These are phyloP conservation scores for Colletotrichum sp. DNA, from an alignment of 2,329 filamentous ascomycete species.

Conservation along the genomic window DNA sequence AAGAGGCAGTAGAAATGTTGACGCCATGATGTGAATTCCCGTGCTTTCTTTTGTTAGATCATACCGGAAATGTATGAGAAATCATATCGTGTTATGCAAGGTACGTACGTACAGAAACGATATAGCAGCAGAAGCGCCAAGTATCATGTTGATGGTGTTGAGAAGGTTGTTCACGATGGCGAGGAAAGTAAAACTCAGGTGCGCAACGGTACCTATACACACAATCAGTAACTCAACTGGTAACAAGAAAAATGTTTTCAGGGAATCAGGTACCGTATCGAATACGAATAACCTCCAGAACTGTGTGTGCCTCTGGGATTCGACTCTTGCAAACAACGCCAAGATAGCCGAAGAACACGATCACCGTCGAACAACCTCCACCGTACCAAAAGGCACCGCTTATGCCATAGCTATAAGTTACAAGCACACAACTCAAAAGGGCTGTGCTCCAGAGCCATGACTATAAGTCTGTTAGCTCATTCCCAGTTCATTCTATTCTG, in stretches of 20 bases:
- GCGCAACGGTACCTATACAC: conserved; percentile 34
- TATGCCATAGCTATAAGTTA: conserved; percentile 60
- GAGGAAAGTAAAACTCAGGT: conserved; percentile 56
- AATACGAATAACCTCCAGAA: conserved; percentile 58
- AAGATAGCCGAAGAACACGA: conserved; percentile 56
- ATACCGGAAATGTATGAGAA: neutral
- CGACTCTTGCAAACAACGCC: conserved; percentile 57
- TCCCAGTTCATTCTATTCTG: neutral
- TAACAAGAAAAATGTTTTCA: conserved; percentile 11
- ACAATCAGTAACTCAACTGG: neutral
- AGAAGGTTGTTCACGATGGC: conserved; percentile 61
- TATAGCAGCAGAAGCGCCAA: conserved; percentile 45
- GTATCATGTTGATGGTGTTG: conserved; percentile 57
- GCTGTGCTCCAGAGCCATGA: conserved; percentile 62
- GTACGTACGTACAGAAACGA: conserved; percentile 32
- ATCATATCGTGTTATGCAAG: neutral
- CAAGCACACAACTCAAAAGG: conserved; percentile 52
- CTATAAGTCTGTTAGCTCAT: neutral
- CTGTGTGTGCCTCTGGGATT: conserved; percentile 58
- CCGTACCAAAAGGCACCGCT: conserved; percentile 64
- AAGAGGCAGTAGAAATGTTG: conserved; percentile 48
- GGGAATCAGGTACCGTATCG: conserved; percentile 42
- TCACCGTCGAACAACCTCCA: conserved; percentile 60
- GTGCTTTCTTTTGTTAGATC: neutral
- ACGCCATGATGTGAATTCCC: conserved; percentile 51